Evolutionary conservation across 768 basidiomycete genomes (phyloP), one percentile per base, ranked within the genome.

Genomic region (Tylopilus subfusipes): DNA sequence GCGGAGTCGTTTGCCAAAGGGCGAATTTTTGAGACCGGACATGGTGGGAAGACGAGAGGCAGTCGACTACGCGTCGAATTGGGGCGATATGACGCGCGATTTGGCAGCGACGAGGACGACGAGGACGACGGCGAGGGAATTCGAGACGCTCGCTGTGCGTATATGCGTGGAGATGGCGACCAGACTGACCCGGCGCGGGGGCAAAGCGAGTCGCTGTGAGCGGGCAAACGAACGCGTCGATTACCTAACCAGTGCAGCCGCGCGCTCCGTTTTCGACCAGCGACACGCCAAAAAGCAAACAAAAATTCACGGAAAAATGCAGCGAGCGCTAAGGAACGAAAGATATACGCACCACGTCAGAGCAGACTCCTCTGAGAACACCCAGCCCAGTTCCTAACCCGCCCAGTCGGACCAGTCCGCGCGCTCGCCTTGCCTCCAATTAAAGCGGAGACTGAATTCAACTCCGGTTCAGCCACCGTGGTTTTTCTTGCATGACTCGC

Each of bases 11-110:
- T 90, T 91, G 40, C 87, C 88, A 72, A 89, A 91, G 1, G 86
- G 86, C 64, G 89, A 90, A 72, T 90, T 90, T 76, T 87, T 88
- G 72, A 90, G 79, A 52, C 82, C 82, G 54, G 87, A 84, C 87
- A 89, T 89, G 44, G 50, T 42, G 38, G 14, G 16, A 44, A 34
- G 42, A 30, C 22, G 51, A 29, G 10, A 45, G 4, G 19, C 10
- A 44, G 24, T 45, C 16, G 45, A 18, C 39, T n/a, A 39, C 30
- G 46, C 36, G 31, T 30, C 33, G 51, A 22, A 27, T n/a, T 47
- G 0, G 30, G 2, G 27, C 14, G 22, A 42, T 52, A 59, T 25
- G 21, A 46, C 48, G 63, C 36, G 36, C 33, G 44, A 9, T 31
- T 43, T 30, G 18, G 21, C 27, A 5, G 5, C 13, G n/a, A 19